Evolutionary conservation across 139 green algal species (phyloP).

Genomic region (Picochlorum costavermella): DNA sequence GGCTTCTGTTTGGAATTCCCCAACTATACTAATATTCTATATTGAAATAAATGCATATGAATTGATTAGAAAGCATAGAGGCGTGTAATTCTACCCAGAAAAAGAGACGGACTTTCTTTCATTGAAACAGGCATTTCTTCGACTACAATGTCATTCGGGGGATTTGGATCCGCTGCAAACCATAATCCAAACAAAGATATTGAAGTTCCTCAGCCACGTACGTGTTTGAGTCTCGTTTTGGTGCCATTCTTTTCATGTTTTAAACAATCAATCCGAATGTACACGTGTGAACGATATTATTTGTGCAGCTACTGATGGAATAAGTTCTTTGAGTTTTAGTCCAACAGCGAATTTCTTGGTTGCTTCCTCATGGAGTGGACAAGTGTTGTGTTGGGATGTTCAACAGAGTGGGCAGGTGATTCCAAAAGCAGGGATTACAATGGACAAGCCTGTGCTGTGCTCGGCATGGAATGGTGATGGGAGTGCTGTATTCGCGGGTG

Average conservation of each 20-base stretch:
- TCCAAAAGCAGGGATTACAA: conserved; percentile 70
- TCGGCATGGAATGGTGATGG: conserved; percentile 80
- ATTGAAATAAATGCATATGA: too few relatives aligned
- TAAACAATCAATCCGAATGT: background rate
- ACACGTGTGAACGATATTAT: background rate
- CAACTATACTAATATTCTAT: too few relatives aligned
- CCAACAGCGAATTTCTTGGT: conserved; percentile 76
- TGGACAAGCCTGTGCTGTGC: conserved; percentile 79
- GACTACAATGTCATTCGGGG: conserved; percentile 6
- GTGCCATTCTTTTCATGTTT: background rate
- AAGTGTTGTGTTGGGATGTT: conserved; percentile 70
- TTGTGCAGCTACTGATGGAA: conserved; percentile 55
- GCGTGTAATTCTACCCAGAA: too few relatives aligned
- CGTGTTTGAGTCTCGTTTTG: background rate
- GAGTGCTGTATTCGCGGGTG: conserved; percentile 57
- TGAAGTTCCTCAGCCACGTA: conserved; percentile 51
- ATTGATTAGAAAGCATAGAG: too few relatives aligned
- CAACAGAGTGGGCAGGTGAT: conserved; percentile 51
- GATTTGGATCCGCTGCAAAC: conserved; percentile 5
- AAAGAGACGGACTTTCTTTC: too few relatives aligned
- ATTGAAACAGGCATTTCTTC: background rate
- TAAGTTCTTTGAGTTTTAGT: conserved; percentile 79
- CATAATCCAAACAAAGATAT: conserved; percentile 78
- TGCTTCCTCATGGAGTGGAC: conserved; percentile 57
- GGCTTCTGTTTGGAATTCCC: too few relatives aligned